Evolutionary conservation across 306 rosid species (phyloP).

Genomic region (Fragaria ananassa): DNA sequence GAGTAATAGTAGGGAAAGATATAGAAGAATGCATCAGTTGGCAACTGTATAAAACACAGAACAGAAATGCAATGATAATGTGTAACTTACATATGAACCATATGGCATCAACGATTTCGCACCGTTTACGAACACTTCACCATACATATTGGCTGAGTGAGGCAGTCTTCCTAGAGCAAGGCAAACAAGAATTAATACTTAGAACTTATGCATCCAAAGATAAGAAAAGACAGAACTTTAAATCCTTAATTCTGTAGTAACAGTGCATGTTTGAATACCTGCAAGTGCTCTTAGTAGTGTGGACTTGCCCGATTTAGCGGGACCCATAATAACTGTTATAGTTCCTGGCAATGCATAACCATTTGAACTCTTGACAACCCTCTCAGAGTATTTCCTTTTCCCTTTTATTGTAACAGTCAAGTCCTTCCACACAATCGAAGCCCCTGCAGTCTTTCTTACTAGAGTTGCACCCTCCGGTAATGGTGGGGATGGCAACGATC

Average conservation of each 20-base stretch:
- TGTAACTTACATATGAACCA: constrained; percentile 84
- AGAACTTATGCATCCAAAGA: constrained; percentile 28
- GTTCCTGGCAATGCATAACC: constrained; percentile 98
- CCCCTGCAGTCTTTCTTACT: constrained; percentile 75
- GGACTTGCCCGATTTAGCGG: constrained; percentile 92
- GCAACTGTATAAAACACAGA: neutral
- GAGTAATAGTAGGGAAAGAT: neutral
- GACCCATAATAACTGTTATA: constrained; percentile 97
- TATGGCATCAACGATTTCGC: constrained; percentile 63
- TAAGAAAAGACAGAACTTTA: constrained; percentile 11
- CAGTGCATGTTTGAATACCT: constrained; percentile 48
- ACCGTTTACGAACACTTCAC: constrained; percentile 90
- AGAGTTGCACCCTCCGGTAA: constrained; percentile 62
- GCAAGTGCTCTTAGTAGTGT: constrained; percentile 83
- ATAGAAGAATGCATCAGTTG: neutral
- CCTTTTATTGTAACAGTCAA: constrained; percentile 89
- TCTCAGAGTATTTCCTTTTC: constrained; percentile 89
- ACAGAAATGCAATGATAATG: neutral
- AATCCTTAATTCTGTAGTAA: constrained; percentile 24
- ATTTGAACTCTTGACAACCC: constrained; percentile 89
- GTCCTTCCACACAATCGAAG: constrained; percentile 92
- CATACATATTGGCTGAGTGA: constrained; percentile 77
- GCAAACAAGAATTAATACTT: constrained; percentile 19
- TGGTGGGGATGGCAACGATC: constrained; percentile 84
- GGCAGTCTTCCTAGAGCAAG: constrained; percentile 67